Conservation (phyloP, 2,329 filamentous ascomycete species). For the Lasiodiplodia sp. region DNA sequence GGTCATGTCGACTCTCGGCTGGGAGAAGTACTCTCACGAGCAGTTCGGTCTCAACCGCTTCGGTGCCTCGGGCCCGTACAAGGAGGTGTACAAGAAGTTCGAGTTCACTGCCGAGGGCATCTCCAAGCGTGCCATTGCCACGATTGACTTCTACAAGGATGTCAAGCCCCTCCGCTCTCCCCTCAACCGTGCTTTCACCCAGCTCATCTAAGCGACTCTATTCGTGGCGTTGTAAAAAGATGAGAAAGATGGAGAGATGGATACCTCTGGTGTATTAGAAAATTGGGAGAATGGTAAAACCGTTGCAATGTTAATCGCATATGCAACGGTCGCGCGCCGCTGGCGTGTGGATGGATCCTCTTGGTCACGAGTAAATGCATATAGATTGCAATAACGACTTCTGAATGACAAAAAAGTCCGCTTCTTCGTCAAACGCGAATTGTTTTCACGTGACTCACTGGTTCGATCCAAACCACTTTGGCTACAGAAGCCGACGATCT, state of each 20-base stretch:
- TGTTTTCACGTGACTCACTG: neutral
- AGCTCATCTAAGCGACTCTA: conserved; percentile 76
- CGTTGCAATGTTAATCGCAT: conserved; percentile 21
- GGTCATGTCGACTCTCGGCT: conserved; percentile 96
- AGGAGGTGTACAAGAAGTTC: conserved; percentile 99
- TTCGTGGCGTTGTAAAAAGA: neutral
- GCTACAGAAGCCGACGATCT: too few species aligned
- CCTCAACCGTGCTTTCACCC: conserved; percentile 96
- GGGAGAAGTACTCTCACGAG: conserved; percentile 99
- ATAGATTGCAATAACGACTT: conserved; percentile 27
- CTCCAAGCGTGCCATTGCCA: conserved; percentile 90
- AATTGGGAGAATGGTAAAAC: neutral
- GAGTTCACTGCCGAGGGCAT: conserved; percentile 98
- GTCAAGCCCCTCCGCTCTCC: conserved; percentile 87
- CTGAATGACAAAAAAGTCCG: conserved; percentile 18
- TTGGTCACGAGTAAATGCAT: conserved; percentile 21
- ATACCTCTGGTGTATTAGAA: neutral
- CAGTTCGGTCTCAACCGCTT: conserved; percentile 99
- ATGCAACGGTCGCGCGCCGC: neutral
- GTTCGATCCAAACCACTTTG: too few species aligned
- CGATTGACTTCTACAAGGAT: conserved; percentile 97
- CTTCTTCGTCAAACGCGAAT: neutral
- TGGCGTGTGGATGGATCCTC: conserved; percentile 9
- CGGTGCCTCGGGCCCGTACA: conserved; percentile 95
- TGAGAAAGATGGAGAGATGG: conserved; percentile 13